phyloP scores from a whole-genome alignment of 768 basidiomycete genomes.

The Suillus tomentosus region DNA sequence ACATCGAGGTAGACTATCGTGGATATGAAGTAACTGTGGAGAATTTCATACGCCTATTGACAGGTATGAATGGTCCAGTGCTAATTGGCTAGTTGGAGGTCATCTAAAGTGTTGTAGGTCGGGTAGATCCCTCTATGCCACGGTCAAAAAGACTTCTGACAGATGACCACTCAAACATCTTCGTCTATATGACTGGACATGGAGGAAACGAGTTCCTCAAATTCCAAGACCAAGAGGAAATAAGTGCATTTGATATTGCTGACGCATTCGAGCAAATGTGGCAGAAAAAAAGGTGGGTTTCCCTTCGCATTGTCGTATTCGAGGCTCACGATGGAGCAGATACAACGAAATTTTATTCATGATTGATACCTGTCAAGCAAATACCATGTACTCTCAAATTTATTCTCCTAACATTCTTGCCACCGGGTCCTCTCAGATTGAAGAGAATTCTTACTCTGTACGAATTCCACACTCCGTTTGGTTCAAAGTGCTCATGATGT shows the following conservation, averaged over 20 bases:
- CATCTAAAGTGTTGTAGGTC: conserved; percentile 51
- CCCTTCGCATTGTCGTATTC: not conserved
- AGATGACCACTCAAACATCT: conserved; percentile 89
- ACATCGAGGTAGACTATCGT: conserved; percentile 97
- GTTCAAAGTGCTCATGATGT: conserved; percentile 5
- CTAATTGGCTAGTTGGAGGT: not conserved
- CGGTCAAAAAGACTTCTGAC: conserved; percentile 91
- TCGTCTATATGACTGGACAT: conserved; percentile 98
- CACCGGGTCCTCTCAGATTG: conserved; percentile 81
- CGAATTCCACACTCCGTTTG: conserved; percentile 24
- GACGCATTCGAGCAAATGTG: conserved; percentile 99
- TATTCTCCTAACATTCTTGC: conserved; percentile 94
- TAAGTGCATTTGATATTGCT: conserved; percentile 95
- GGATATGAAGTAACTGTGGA: conserved; percentile 98
- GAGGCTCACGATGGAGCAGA: conserved; percentile 34
- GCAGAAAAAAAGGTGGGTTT: conserved; percentile 83
- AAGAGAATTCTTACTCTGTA: conserved; percentile 93
- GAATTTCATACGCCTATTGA: conserved; percentile 89
- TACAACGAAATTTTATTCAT: conserved; percentile 98
- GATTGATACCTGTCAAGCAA: conserved; percentile 98
- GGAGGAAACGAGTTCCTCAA: conserved; percentile 98
- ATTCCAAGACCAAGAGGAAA: conserved; percentile 98
- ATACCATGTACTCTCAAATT: conserved; percentile 90
- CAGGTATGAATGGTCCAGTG: conserved; percentile 55
- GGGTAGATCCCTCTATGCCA: conserved; percentile 81